A percentile compares a stretch with the other conserved stretches of the same genome.
phyloP scores from a whole-genome alignment of 306 rosid species.

The Castanopsis chinensis region DNA sequence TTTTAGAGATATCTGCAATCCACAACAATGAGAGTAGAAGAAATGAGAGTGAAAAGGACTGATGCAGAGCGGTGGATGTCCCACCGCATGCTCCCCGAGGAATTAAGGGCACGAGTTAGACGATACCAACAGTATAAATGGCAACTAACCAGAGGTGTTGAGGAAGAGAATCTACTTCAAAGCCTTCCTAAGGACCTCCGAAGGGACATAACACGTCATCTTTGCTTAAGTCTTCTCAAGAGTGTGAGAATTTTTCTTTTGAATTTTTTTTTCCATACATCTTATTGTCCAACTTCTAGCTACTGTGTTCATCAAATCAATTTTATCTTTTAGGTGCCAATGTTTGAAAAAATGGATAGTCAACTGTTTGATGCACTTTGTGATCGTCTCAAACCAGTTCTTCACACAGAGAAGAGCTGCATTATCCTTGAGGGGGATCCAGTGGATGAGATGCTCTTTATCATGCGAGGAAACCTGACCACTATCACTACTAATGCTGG shows the following conservation, averaged over 20 bases:
- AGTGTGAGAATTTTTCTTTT: conserved; percentile 43
- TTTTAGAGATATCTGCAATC: conserved; percentile 82
- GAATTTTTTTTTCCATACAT: not conserved
- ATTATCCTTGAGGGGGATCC: conserved; percentile 86
- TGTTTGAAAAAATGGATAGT: conserved; percentile 62
- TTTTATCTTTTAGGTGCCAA: conserved; percentile 52
- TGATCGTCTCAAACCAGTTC: conserved; percentile 71
- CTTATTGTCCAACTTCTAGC: not conserved
- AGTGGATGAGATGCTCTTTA: conserved; percentile 85
- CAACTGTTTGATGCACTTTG: conserved; percentile 73
- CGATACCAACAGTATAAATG: conserved; percentile 82
- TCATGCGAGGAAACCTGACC: conserved; percentile 65
- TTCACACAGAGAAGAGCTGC: conserved; percentile 57
- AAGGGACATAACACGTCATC: conserved; percentile 84
- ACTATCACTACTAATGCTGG: conserved; percentile 68
- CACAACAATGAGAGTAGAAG: conserved; percentile 77
- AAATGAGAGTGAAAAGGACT: conserved; percentile 72
- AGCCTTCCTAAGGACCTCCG: conserved; percentile 88
- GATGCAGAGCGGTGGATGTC: conserved; percentile 96
- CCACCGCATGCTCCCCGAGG: conserved; percentile 77
- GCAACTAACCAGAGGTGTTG: conserved; percentile 90
- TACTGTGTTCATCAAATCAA: not conserved
- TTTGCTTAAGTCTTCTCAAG: conserved; percentile 64
- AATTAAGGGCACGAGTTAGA: conserved; percentile 62
- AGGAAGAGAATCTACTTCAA: conserved; percentile 59